Evolutionary conservation across 805 yeast genomes (phyloP), one percentile per base, ranked within the genome.

Genomic region (Ogataea wickerhamii): DNA sequence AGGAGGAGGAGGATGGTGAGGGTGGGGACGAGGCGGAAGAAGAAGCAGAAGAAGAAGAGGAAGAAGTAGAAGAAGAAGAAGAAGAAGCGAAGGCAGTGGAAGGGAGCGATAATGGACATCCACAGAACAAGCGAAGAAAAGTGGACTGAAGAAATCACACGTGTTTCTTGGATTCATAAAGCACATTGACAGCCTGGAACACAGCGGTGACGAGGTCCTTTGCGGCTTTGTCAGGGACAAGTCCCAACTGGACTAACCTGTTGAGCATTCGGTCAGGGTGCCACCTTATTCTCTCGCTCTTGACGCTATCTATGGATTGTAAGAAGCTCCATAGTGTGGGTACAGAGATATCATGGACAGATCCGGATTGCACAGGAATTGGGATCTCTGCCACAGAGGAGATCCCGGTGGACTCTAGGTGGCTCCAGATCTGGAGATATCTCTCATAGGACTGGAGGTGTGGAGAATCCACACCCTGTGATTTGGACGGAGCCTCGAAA

Each of bases 181-280:
- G 24, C 12, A 53, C 58, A 42, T 73, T 72, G 4, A 73, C 56
- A 2, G 60, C 43, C 47, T 73, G 77, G 44, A 71, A 73, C 2
- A 65, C 53, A n/a, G 41, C 43, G 0, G 75, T 73, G 8, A 70
- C 60, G 26, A 40, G 24, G 16, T 17, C 23, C 8, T 44, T 39
- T 6, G 43, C 32, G 4, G 36, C 37, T 16, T 17, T 21, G 20
- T 29, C 5, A 11, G 6, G 1, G 36, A 29, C 7, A 12, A 12
- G 18, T 36, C 40, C 10, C 36, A 31, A 13, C 12, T 26, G 17
- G 12, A 38, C 43, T 18, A 41, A 52, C 25, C 39, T 55, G 43
- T 25, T 27, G 3, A 49, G 49, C 79, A 81, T 73, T 49, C 70
- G 73, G 51, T 81, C 88, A 1, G 88, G 88, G 53, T 81, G 88